Evolutionary conservation across 192 early-diverging fungal species (phyloP).

Genomic region (Haplosporangium gracile): DNA sequence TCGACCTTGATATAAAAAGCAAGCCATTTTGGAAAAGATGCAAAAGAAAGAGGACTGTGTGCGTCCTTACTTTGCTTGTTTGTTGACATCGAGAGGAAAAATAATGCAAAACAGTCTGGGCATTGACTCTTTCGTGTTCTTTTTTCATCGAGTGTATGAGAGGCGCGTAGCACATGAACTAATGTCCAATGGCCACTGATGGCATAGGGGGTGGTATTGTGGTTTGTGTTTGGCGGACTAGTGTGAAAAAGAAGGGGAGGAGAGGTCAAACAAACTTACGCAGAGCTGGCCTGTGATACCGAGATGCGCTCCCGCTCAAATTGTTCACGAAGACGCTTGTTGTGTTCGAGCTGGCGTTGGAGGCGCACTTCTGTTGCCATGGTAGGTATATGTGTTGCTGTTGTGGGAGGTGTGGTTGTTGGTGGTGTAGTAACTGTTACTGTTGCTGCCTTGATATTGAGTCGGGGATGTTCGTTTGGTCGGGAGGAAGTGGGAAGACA

Average conservation of each 20-base stretch:
- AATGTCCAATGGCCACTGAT: background rate
- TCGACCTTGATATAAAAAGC: background rate
- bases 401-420: background rate
- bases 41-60: background rate
- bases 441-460: background rate
- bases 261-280: conserved; percentile 29
- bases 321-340: conserved; percentile 56
- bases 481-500: background rate
- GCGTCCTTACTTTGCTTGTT: background rate
- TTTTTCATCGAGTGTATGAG: background rate
- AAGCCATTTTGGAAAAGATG: background rate
- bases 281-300: conserved; percentile 48
- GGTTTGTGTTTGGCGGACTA: background rate
- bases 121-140: background rate
- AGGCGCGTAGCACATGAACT: background rate
- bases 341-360: conserved; percentile 56
- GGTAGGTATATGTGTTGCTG: background rate
- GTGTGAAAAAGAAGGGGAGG: conserved; percentile 5
- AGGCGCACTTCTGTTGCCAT: conserved; percentile 51
- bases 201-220: background rate
- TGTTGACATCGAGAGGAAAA: background rate
- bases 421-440: background rate
- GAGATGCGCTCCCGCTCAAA: conserved; percentile 52
- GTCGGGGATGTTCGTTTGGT: background rate
- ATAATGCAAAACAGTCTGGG: background rate